Evolutionary conservation across 495 filamentous ascomycete genomes (phyloP), one percentile per base, ranked within the genome.

Genomic region (Chaetomidium leptoderma): DNA sequence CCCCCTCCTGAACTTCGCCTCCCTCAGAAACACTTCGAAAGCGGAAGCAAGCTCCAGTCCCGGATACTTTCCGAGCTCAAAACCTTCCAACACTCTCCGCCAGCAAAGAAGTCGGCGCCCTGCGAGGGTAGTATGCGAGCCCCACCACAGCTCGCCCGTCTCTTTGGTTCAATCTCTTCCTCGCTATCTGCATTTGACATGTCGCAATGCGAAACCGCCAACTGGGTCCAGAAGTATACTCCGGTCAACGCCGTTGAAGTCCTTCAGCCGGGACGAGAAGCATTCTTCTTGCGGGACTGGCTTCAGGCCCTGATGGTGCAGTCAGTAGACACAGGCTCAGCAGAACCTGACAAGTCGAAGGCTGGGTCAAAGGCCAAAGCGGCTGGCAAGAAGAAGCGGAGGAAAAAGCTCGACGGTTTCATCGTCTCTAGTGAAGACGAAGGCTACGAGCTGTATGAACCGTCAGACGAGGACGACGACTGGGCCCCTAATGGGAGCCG

Each of bases 211-310:
- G 93, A 97, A 63, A 77, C 74, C 0, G 74, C 78, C 26, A 72
- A 83, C 39, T 99, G 95, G 95, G 63, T 74, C 2, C 85, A 91
- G 29, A 99, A 99, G 62, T 96, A 97, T 75, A 83, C 90, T 1
- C 95, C 95, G 0, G 73, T 65, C 29, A 74, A 67, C 24, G 84
- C 90, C 1, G 75, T 74, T 6, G 83, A 92, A 57, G 87, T 96
- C 1, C 80, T 99, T 23, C 92, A 96, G 65, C 65, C 75, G 19
- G 88, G 89, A 0, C 81, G 72, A 10, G 90, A 97, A 68, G 83
- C 81, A 6, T 69, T 76, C 7, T 73, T 95, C 29, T 69, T 99
- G 30, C 82, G 83, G 45, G 86, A 96, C 49, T 99, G 95, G 95
- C 76, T 99, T n/a, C 78, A 78, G 33, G 80, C 76, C 37, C 76